These are phyloP conservation scores for Morella rubra DNA, from an alignment of 306 rosid genomes.

Conservation along the genomic window DNA sequence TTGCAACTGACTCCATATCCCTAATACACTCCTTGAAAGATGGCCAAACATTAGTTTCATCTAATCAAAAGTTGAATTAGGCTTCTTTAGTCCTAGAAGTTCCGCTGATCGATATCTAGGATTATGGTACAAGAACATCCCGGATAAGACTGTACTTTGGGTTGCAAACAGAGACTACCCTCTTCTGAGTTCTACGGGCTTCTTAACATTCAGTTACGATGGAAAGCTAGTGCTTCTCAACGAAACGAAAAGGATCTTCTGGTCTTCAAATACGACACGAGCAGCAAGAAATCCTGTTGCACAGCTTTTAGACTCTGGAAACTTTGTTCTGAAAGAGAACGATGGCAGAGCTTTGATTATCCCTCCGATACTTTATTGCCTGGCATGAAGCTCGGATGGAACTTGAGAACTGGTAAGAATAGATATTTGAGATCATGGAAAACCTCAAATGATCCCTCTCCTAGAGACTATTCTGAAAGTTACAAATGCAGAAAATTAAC, in stretches of 20 bases:
- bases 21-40: constrained; percentile 35
- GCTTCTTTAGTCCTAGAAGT: constrained; percentile 37
- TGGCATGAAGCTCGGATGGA: constrained; percentile 50
- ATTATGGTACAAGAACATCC: constrained; percentile 46
- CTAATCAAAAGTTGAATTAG: constrained; percentile 43
- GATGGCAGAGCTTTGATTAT: constrained; percentile 58
- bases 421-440: constrained; percentile 42
- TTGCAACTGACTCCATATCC: constrained; percentile 32
- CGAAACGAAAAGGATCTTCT: constrained; percentile 18
- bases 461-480: constrained; percentile 42
- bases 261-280: constrained; percentile 38
- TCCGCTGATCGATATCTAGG: constrained; percentile 42
- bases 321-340: constrained; percentile 36
- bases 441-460: constrained; percentile 34
- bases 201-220: constrained; percentile 30
- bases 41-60: constrained; percentile 40
- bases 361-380: constrained; percentile 51
- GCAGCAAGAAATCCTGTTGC: constrained; percentile 25
- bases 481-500: too few relatives aligned
- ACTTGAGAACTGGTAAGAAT: constrained; percentile 45
- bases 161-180: constrained; percentile 54
- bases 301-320: constrained; percentile 45
- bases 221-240: constrained; percentile 42
- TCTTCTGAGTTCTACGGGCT: constrained; percentile 18
- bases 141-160: constrained; percentile 34